Base-by-base conservation (phyloP, 108 stramenopile species). In the Hondaea fermentalgiana region DNA sequence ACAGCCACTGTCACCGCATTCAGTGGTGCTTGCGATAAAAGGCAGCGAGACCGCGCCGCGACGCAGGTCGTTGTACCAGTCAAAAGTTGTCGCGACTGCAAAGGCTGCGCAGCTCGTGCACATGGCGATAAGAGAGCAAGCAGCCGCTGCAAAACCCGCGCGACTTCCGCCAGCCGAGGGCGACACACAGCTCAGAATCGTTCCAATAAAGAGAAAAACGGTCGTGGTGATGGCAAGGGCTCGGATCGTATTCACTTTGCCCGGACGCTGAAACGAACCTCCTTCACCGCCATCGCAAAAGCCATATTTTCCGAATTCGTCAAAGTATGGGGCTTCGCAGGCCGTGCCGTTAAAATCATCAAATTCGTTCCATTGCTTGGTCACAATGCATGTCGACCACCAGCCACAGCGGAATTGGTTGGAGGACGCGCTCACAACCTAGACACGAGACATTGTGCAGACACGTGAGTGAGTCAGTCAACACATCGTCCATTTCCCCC, bases 61-160 rank as follows among this genome's bases (percentile, higher is more conserved):
- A 45, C 76, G 49, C n/a, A 83, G 51, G 51, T 47, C 45, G 8
- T 83, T 21, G 76, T 83, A 83, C 76, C 76, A 83, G 76, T 83
- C 76, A 23, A 21, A 83, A 2, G 76, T 45, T 12, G 17, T 83
- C 28, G 76, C 76, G 8, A 83, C 51, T 6, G 76, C 6, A 35
- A 83, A 83, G 10, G 76, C 76, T 12, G 76, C 45, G 5, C 76
- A 83, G 51, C 49, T 53, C 25, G 51, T 47, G n/a, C 23, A 21
- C 45, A 53, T 25, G 3, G 76, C 76, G 10, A 83, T 23, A 23
- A 83, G 28, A 25, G 49, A 83, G 76, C 45, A 53, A 53, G 23
- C 4, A 28, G 49, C 76, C 8, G 49, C 76, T 12, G 49, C 45
- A 23, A 53, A 53, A 55, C 49, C 76, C 44, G 76, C 12, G 19